Base-by-base conservation (phyloP, 257 asterid species). In the Primulina huaijiensis region DNA sequence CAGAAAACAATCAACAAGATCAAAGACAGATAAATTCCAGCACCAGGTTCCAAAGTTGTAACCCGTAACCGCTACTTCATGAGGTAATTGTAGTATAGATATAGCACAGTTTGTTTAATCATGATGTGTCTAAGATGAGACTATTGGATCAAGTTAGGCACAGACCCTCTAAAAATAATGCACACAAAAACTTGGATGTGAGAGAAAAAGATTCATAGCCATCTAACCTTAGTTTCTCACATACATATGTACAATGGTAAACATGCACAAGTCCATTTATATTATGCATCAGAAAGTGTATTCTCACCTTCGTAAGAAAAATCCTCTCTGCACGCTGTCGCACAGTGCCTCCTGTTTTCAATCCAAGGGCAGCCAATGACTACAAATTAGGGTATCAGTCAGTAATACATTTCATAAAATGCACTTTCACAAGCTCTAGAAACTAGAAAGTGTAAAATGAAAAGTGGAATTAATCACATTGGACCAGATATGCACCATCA, bases 261-360 rank as follows among this genome's bases (percentile, higher is more conserved):
- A 38, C 21, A 50, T 64, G 21, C 58, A 37, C 56, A 46, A 46
- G 56, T 17, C 21, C 57, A 50, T 14, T 16, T 16, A 16, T 8
- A 50, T 16, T 50, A 50, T 50, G 20, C 57, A 50, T 17, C 20
- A 16, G 8, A 50, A 17, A 50, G 53, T 59, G 6, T 19, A 55
- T 10, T 60, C 88, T 67, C 71, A 93, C 99, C 96, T 91, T 94
- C 37, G 90, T 88, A 74, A 86, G 92, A 78, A 88, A 89, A 74
- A 86, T 89, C 84, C 99, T 89, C 84, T 94, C 95, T 23, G 98
- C 98, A 74, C 97, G 97, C 86, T 91, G 97, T 77, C 80, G 82
- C 72, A 87, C 62, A 11, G 99, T 94, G 35, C 97, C 99, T 63
- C 99, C 99, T 1, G 93, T 76, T 83, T 94, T 94, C 88, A 94